Evolutionary conservation across 2,329 filamentous ascomycete genomes (phyloP).

Genomic region (Pyricularia pennisetigena): DNA sequence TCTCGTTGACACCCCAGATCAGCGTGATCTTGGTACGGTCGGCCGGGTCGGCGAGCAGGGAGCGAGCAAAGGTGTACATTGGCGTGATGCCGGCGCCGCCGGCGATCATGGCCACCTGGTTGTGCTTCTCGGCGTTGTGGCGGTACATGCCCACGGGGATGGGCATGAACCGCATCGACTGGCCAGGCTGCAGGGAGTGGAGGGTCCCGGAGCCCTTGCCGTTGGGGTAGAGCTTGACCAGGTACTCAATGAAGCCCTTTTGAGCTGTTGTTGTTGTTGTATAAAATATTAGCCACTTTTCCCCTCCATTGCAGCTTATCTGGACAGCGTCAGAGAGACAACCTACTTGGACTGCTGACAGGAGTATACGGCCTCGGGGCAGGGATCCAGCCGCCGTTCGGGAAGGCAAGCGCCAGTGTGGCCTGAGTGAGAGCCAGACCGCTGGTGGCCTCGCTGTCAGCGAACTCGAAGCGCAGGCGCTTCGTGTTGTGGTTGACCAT

Average conservation of each 20-base stretch:
- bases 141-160: slow-evolving; percentile 46
- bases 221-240: slow-evolving; percentile 59
- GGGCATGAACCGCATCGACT: slow-evolving; percentile 47
- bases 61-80: slow-evolving; percentile 52
- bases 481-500: slow-evolving; percentile 50
- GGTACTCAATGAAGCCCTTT: slow-evolving; percentile 48
- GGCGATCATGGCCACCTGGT: slow-evolving; percentile 53
- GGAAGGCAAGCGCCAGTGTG: slow-evolving; percentile 50
- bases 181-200: slow-evolving; percentile 54
- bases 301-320: background rate
- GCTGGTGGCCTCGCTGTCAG: slow-evolving; percentile 31
- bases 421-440: slow-evolving; percentile 43
- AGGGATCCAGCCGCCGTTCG: slow-evolving; percentile 46
- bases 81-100: slow-evolving; percentile 67
- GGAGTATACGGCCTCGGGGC: slow-evolving; percentile 59
- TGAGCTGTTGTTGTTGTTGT: slow-evolving; percentile 31
- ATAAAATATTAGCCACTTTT: too few relatives aligned
- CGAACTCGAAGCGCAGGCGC: slow-evolving; percentile 44
- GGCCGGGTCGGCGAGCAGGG: slow-evolving; percentile 49
- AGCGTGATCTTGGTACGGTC: slow-evolving; percentile 53
- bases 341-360: slow-evolving; percentile 38
- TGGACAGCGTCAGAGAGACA: background rate
- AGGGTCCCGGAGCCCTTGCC: slow-evolving; percentile 56
- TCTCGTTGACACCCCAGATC: slow-evolving; percentile 56
- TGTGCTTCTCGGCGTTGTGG: slow-evolving; percentile 28